These are phyloP conservation scores for Colletotrichum lupini DNA, from an alignment of 2,329 filamentous ascomycete genomes.

Conservation along the genomic window DNA sequence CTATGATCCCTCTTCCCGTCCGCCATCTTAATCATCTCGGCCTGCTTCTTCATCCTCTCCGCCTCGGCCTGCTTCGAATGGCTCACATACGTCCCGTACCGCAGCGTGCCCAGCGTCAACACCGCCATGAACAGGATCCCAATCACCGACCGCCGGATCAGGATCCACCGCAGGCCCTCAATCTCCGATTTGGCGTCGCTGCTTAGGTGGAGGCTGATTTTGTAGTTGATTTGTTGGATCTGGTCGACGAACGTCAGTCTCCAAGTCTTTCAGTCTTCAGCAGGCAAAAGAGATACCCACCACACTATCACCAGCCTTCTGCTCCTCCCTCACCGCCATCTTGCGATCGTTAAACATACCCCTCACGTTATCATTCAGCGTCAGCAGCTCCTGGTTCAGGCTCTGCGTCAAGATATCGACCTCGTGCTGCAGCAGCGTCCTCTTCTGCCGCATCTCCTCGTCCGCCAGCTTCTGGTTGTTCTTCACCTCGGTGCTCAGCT, in stretches of 20 bases:
- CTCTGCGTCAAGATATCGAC: slow-evolving; percentile 91
- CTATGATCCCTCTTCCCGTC: slow-evolving; percentile 59
- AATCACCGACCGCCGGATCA: slow-evolving; percentile 71
- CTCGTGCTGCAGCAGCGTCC: slow-evolving; percentile 90
- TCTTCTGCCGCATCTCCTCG: slow-evolving; percentile 84
- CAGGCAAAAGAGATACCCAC: no score
- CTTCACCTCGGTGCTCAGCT: slow-evolving; percentile 87
- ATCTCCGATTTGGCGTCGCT: slow-evolving; percentile 93
- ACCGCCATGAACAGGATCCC: slow-evolving; percentile 76
- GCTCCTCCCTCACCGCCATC: slow-evolving; percentile 90
- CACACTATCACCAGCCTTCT: slow-evolving; percentile 84
- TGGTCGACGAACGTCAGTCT: no score
- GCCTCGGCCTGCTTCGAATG: slow-evolving; percentile 61
- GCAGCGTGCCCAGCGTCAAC: slow-evolving; percentile 67
- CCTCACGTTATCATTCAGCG: slow-evolving; percentile 89
- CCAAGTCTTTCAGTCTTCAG: no score
- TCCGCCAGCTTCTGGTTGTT: slow-evolving; percentile 81
- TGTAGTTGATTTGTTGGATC: slow-evolving; percentile 96
- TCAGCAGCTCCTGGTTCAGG: slow-evolving; percentile 83
- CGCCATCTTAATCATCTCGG: slow-evolving; percentile 54
- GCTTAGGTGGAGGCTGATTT: slow-evolving; percentile 90
- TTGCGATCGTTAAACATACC: slow-evolving; percentile 97
- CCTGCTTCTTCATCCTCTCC: slow-evolving; percentile 54
- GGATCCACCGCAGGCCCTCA: slow-evolving; percentile 89
- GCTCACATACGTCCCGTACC: slow-evolving; percentile 68